Conservation (phyloP, 2,329 filamentous ascomycete species). For the Neurospora sp. region DNA sequence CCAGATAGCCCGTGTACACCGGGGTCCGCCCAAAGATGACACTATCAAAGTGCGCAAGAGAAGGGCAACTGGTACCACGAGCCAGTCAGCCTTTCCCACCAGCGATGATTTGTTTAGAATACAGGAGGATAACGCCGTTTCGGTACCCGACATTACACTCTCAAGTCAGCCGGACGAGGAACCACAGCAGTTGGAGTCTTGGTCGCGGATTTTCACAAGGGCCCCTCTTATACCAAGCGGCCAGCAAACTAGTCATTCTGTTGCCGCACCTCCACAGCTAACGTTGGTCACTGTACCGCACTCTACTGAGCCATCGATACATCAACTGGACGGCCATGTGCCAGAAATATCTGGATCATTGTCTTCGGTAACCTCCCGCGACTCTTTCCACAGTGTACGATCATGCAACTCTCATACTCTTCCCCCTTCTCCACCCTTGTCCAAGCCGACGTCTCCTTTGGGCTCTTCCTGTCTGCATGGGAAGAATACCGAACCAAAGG, state of each 20-base stretch:
- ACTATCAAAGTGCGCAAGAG: slow-evolving; percentile 19
- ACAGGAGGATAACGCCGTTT: slow-evolving; percentile 3
- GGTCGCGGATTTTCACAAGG: not conserved
- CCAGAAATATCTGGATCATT: slow-evolving; percentile 17
- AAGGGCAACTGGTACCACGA: slow-evolving; percentile 58
- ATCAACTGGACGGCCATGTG: slow-evolving; percentile 18
- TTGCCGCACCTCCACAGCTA: slow-evolving; percentile 23
- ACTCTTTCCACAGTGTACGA: slow-evolving; percentile 45
- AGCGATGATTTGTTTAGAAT: slow-evolving; percentile 6
- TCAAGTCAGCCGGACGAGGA: not conserved
- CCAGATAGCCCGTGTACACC: slow-evolving; percentile 11
- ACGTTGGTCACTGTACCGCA: slow-evolving; percentile 32
- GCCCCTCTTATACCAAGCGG: not conserved
- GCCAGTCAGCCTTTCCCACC: slow-evolving; percentile 32
- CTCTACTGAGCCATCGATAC: slow-evolving; percentile 19
- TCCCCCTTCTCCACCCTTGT: slow-evolving; percentile 34
- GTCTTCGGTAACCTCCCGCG: slow-evolving; percentile 37
- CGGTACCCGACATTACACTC: not conserved
- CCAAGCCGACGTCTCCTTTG: slow-evolving; percentile 28
- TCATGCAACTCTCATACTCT: slow-evolving; percentile 40
- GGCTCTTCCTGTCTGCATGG: slow-evolving; percentile 29
- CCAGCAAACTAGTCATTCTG: slow-evolving; percentile 11
- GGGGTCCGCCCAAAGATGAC: slow-evolving; percentile 8
- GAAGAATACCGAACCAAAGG: slow-evolving; percentile 27
- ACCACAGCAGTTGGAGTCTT: not conserved